A percentile compares a stretch with the other conserved stretches of the same genome.
Evolutionary conservation across 768 basidiomycete genomes (phyloP).

Genomic region (Phylloporus rhodoxanthus): DNA sequence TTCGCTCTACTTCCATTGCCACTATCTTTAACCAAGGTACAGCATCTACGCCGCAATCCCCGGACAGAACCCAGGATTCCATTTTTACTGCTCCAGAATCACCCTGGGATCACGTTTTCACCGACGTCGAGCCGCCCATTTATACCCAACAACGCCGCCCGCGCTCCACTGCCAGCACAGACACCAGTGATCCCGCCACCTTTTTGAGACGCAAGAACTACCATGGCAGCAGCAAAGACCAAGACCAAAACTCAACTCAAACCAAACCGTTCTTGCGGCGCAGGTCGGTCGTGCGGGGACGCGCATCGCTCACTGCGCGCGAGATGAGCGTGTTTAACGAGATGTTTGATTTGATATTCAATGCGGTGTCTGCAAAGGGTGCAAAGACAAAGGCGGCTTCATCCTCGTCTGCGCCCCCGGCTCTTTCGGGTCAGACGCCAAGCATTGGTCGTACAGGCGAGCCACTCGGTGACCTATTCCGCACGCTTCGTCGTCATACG

Average conservation of each 20-base stretch:
- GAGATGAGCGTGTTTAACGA: conserved; percentile 65
- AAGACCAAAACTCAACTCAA: background rate
- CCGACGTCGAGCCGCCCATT: conserved; percentile 34
- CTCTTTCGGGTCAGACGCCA: conserved; percentile 8
- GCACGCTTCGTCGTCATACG: conserved; percentile 48
- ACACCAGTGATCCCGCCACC: background rate
- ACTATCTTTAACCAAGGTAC: background rate
- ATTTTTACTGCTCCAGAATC: conserved; percentile 33
- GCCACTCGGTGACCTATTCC: conserved; percentile 46
- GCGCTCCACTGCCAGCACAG: conserved; percentile 2
- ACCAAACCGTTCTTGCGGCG: conserved; percentile 5
- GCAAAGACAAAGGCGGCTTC: background rate
- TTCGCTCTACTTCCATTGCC: background rate
- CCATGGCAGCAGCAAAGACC: background rate
- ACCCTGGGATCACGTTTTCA: conserved; percentile 53
- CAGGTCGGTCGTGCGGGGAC: conserved; percentile 16
- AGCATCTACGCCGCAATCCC: conserved; percentile 3
- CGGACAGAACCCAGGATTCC: conserved; percentile 15
- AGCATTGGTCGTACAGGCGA: conserved; percentile 13
- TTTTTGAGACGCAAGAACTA: background rate
- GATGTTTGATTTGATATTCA: conserved; percentile 70
- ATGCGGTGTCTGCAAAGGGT: conserved; percentile 37
- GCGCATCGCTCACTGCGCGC: conserved; percentile 60
- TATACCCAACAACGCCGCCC: conserved; percentile 8
- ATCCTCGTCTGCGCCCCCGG: conserved; percentile 4